phyloP scores from a whole-genome alignment of 2,329 filamentous ascomycete species.

The Blumeriella jaapii region DNA sequence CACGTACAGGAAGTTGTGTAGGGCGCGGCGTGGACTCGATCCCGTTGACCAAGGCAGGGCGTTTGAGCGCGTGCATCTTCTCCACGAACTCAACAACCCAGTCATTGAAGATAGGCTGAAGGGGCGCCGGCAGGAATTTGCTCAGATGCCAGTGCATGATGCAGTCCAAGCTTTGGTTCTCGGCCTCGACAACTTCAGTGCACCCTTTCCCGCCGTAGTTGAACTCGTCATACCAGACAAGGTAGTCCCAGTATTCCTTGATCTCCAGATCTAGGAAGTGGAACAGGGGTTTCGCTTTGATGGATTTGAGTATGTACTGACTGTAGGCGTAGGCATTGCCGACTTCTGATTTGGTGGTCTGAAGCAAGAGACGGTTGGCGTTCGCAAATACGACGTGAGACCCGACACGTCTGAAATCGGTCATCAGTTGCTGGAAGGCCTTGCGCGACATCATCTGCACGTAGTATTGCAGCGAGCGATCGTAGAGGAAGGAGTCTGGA shows the following conservation, averaged over 20 bases:
- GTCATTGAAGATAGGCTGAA: slow-evolving; percentile 79
- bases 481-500: slow-evolving; percentile 87
- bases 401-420: slow-evolving; percentile 87
- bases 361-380: slow-evolving; percentile 76
- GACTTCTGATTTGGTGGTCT: slow-evolving; percentile 94
- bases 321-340: slow-evolving; percentile 95
- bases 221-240: slow-evolving; percentile 98
- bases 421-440: slow-evolving; percentile 93
- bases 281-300: slow-evolving; percentile 89
- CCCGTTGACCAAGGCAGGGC: slow-evolving; percentile 38
- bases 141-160: slow-evolving; percentile 98
- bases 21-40: slow-evolving; percentile 41
- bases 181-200: slow-evolving; percentile 61
- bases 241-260: slow-evolving; percentile 98
- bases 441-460: slow-evolving; percentile 98
- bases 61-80: slow-evolving; percentile 81
- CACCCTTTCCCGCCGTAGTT: slow-evolving; percentile 97
- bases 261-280: slow-evolving; percentile 96
- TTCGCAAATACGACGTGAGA: slow-evolving; percentile 95
- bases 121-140: slow-evolving; percentile 68
- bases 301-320: slow-evolving; percentile 95
- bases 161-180: slow-evolving; percentile 73
- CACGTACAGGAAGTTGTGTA: slow-evolving; percentile 46
- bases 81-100: slow-evolving; percentile 94
- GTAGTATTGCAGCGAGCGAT: slow-evolving; percentile 88